Base-by-base conservation (phyloP, 139 green algal genomes). In the Gonium pectorale region DNA sequence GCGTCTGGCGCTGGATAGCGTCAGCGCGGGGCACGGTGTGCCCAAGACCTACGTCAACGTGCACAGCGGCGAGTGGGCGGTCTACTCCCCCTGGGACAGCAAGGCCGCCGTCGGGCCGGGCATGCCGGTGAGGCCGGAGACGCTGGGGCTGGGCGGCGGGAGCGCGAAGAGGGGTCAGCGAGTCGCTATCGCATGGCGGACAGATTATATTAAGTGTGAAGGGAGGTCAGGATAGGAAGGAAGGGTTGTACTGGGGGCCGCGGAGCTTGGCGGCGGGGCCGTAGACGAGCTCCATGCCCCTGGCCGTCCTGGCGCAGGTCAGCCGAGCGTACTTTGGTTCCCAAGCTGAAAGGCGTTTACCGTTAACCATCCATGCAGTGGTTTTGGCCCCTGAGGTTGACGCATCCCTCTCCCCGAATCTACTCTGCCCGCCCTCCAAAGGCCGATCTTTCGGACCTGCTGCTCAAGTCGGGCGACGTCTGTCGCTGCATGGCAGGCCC, bases 21-120 rank as follows among this genome's bases (percentile, higher is more conserved):
- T 62, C 7, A 15, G 26, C n/a, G n/a, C n/a, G n/a, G n/a, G n/a
- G n/a, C n/a, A n/a, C n/a, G n/a, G n/a, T 5, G 31, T 43, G n/a
- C 66, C 87, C 22, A 77, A 86, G 56, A 87, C 85, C 31, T 95
- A 89, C 72, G 79, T 94, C 8, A 92, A 91, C 51, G 75, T 95
- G 46, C 92, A 95, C 79, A 89, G 79, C 44, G 92, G 92, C 27
- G 92, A 95, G 86, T 95, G 85, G 81, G 92, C 92, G 13, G 82
- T 94, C 54, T 95, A 95, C 83, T 88, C 86, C 4, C 89, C 89
- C n/a, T 95, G 92, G 92, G 92, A 95, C 87, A 92, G 87, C 70
- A 88, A 91, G 43, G 81, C 67, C 21, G 63, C 80, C 0, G 67
- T 86, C 0, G 90, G 52, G 11, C 44, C 83, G 5, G 67, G 62